These are phyloP conservation scores for Myxozyma kluyveri DNA, from an alignment of 805 yeast genomes.

Conservation along the genomic window DNA sequence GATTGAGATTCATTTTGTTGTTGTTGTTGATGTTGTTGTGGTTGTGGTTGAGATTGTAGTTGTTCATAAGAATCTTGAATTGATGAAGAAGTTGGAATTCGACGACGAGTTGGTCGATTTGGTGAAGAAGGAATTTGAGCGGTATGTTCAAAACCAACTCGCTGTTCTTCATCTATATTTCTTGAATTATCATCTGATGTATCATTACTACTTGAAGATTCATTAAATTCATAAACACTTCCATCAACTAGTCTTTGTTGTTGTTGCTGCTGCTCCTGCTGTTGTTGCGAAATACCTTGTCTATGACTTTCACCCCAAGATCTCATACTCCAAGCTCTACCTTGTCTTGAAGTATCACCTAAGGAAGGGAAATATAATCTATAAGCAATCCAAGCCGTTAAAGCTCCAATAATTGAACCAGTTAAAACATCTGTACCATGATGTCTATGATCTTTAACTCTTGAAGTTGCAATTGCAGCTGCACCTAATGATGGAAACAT, in stretches of 20 bases:
- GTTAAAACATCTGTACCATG: constrained; percentile 80
- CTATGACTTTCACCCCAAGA: constrained; percentile 22
- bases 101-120: too few relatives aligned
- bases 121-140: too few relatives aligned
- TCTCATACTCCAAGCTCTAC: constrained; percentile 26
- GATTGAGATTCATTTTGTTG: too few relatives aligned
- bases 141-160: not conserved
- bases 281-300: not conserved
- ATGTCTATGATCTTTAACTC: constrained; percentile 92
- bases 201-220: too few relatives aligned
- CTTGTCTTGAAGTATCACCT: constrained; percentile 27
- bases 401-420: constrained; percentile 67
- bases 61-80: too few relatives aligned
- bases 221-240: too few relatives aligned
- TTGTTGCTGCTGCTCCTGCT: not conserved
- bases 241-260: not conserved
- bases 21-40: too few relatives aligned
- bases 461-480: constrained; percentile 69
- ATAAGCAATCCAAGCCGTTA: constrained; percentile 59
- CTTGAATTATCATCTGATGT: too few relatives aligned
- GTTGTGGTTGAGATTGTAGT: too few relatives aligned
- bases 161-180: not conserved
- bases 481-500: constrained; percentile 56
- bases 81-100: too few relatives aligned
- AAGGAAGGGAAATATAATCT: constrained; percentile 51